Percentiles rank a stretch among this genome's conserved stretches.
phyloP scores from a whole-genome alignment of 2,329 filamentous ascomycete species.

The Sordariomycetes sp. region DNA sequence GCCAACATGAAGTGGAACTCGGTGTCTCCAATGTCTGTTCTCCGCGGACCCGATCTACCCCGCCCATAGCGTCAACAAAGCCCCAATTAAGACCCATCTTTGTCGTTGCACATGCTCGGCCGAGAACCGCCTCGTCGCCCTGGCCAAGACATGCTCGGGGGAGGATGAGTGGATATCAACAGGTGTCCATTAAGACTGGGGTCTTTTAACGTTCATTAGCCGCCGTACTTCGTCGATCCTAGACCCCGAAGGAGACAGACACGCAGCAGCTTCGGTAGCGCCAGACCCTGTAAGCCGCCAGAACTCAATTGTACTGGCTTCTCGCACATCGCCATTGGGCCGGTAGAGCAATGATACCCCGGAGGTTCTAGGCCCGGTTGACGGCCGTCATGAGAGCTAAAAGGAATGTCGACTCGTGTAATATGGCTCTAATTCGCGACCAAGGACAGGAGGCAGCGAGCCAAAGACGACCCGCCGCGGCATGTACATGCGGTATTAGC shows the following conservation, averaged over 20 bases:
- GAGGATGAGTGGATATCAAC: not conserved
- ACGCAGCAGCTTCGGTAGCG: not conserved
- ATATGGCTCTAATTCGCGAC: not conserved
- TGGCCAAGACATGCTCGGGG: not conserved
- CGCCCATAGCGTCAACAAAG: not conserved
- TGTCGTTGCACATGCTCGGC: not conserved
- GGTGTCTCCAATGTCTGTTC: slow-evolving; percentile 2
- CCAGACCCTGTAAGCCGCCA: not conserved
- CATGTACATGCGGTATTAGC: not conserved
- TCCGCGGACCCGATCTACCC: slow-evolving; percentile 1
- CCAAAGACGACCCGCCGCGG: not conserved
- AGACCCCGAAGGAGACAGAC: not conserved
- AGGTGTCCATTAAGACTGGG: not conserved
- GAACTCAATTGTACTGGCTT: not conserved
- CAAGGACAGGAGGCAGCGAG: not conserved
- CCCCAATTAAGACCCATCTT: not conserved
- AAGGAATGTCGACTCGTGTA: not conserved
- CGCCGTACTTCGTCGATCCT: slow-evolving; percentile 3
- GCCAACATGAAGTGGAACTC: slow-evolving; percentile 1
- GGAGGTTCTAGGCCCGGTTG: not conserved
- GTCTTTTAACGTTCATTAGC: slow-evolving; percentile 3
- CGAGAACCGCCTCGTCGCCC: too few species aligned
- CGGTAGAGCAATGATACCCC: too few species aligned
- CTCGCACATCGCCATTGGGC: too few species aligned
- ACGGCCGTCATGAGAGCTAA: not conserved